A percentile compares a stretch with the other conserved stretches of the same genome.
phyloP scores from a whole-genome alignment of 1,139 yeast genomes.

The Debaryomyces subglobosus region DNA sequence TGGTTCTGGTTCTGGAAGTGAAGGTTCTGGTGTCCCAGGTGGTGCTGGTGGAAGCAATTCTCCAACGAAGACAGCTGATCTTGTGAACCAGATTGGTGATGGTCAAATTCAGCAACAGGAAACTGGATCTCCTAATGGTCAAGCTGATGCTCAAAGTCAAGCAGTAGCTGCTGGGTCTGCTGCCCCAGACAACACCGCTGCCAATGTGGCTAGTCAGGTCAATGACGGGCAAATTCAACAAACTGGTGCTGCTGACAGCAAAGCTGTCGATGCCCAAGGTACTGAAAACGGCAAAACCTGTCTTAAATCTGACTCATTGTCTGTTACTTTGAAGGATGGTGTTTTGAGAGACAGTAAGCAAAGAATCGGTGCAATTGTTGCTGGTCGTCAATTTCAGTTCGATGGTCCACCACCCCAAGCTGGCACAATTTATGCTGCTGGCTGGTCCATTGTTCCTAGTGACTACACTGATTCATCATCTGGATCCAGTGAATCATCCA shows the following conservation, averaged over 20 bases:
- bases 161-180: conserved; percentile 15
- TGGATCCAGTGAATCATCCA: conserved; percentile 3
- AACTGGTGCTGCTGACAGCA: conserved; percentile 8
- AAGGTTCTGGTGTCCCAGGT: not conserved
- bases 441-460: conserved; percentile 70
- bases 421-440: conserved; percentile 83
- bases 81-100: conserved; percentile 35
- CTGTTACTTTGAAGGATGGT: conserved; percentile 56
- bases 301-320: conserved; percentile 51
- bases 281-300: conserved; percentile 43
- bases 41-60: conserved; percentile 20
- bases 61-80: conserved; percentile 21
- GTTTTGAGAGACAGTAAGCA: conserved; percentile 63
- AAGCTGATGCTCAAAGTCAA: conserved; percentile 19
- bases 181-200: conserved; percentile 14
- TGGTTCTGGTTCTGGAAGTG: not conserved
- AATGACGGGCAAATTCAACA: conserved; percentile 36
- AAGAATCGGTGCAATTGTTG: conserved; percentile 81
- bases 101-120: conserved; percentile 40
- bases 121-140: conserved; percentile 30
- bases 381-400: conserved; percentile 86
- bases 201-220: conserved; percentile 20
- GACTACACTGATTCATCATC: conserved; percentile 37
- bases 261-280: conserved; percentile 9
- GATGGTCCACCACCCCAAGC: conserved; percentile 94